Evolutionary conservation across 108 stramenopile genomes (phyloP).

Genomic region (Epithemia pelagica): DNA sequence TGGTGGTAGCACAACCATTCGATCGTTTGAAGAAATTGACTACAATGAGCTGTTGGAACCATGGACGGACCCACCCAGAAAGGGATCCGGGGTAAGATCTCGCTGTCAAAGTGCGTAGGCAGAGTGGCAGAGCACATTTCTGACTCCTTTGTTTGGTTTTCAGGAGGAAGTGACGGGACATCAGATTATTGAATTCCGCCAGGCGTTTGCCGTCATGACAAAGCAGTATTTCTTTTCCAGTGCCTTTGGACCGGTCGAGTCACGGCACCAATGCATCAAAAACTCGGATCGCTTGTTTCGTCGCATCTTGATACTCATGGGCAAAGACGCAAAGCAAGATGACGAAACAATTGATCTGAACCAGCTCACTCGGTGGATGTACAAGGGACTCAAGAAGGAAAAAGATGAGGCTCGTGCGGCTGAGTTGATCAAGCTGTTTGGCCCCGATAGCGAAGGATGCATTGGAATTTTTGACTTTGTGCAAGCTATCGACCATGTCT

Average conservation of each 20-base stretch:
- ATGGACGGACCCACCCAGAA: neutral
- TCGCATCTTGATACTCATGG: slow-evolving; percentile 48
- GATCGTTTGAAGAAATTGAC: no score
- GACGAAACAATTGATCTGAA: slow-evolving; percentile 34
- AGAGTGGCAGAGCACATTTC: no score
- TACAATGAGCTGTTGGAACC: neutral
- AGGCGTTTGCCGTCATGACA: neutral
- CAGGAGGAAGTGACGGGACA: neutral
- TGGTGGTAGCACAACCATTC: no score
- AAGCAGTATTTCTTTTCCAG: neutral
- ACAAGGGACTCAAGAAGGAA: neutral
- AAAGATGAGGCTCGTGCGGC: slow-evolving; percentile 16
- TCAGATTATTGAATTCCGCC: neutral
- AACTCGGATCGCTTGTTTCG: slow-evolving; percentile 50
- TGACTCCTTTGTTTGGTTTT: neutral
- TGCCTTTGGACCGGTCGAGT: slow-evolving; percentile 52
- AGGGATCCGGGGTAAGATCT: neutral
- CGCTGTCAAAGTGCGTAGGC: neutral
- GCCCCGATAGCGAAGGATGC: slow-evolving; percentile 40
- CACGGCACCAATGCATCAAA: slow-evolving; percentile 44
- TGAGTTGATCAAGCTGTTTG: slow-evolving; percentile 41
- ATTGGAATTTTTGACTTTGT: slow-evolving; percentile 56
- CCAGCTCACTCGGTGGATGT: slow-evolving; percentile 14
- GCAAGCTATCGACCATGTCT: slow-evolving; percentile 41
- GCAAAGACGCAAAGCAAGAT: slow-evolving; percentile 29